Evolutionary conservation across 192 early-diverging fungal species (phyloP).

Genomic region (Chytriomyces sp.): DNA sequence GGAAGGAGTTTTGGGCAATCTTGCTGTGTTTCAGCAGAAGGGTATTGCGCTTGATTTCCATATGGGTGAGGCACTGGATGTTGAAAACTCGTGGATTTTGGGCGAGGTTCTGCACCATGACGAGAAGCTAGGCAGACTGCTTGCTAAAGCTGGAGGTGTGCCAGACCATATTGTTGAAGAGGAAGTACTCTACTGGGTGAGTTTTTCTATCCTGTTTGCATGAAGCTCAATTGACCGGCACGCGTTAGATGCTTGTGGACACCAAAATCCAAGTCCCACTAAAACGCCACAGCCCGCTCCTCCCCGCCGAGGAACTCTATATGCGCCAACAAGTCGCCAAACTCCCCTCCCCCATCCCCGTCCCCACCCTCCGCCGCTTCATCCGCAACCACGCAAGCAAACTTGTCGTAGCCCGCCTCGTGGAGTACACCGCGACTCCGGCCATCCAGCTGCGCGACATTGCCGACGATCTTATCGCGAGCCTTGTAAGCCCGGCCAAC

Average conservation of each 20-base stretch:
- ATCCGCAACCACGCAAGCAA: neutral
- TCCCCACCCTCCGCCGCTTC: conserved; percentile 2
- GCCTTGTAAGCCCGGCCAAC: conserved; percentile 1
- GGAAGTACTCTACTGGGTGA: conserved; percentile 30
- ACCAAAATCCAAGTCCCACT: conserved; percentile 21
- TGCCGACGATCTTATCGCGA: conserved; percentile 6
- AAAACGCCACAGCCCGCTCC: neutral
- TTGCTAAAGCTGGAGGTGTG: conserved; percentile 9
- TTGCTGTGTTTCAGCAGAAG: conserved; percentile 1
- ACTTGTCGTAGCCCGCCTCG: neutral
- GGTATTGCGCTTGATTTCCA: neutral
- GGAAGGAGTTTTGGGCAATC: neutral
- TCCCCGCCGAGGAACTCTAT: neutral
- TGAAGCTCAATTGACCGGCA: neutral
- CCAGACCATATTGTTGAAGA: neutral
- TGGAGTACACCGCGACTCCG: conserved; percentile 9
- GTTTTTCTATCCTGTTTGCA: neutral
- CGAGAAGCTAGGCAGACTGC: conserved; percentile 7
- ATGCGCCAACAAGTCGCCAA: conserved; percentile 15
- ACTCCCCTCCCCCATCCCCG: conserved; percentile 11
- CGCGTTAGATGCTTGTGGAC: conserved; percentile 10
- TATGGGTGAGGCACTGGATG: neutral
- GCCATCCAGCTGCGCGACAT: neutral
- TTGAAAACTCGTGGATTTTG: conserved; percentile 6
- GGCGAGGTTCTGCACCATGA: conserved; percentile 24